These are phyloP conservation scores for Lophiotrema nucula DNA, from an alignment of 495 filamentous ascomycete genomes.

Conservation along the genomic window DNA sequence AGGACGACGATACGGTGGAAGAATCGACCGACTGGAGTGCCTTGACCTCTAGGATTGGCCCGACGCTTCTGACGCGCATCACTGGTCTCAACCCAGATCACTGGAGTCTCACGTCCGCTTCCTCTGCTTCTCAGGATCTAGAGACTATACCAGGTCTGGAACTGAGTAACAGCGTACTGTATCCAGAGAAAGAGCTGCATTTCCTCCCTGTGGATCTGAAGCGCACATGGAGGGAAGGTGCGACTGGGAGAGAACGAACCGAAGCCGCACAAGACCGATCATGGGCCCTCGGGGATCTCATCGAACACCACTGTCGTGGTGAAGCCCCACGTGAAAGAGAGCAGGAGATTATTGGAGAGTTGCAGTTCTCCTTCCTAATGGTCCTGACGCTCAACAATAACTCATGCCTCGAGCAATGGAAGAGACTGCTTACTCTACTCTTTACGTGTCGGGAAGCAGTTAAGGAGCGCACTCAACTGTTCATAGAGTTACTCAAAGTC, in stretches of 20 bases:
- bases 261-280: slow-evolving; percentile 68
- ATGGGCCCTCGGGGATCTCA: slow-evolving; percentile 63
- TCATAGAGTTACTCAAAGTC: slow-evolving; percentile 58
- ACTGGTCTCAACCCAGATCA: slow-evolving; percentile 45
- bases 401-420: slow-evolving; percentile 89
- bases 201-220: slow-evolving; percentile 56
- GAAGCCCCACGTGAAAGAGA: slow-evolving; percentile 10
- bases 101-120: slow-evolving; percentile 53
- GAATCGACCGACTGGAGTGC: slow-evolving; percentile 42
- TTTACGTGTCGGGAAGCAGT: slow-evolving; percentile 67
- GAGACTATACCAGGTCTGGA: slow-evolving; percentile 44
- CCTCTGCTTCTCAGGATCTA: slow-evolving; percentile 48
- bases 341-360: slow-evolving; percentile 70
- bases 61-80: slow-evolving; percentile 48
- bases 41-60: slow-evolving; percentile 53
- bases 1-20: slow-evolving; percentile 33
- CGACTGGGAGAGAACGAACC: slow-evolving; percentile 69
- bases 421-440: slow-evolving; percentile 66
- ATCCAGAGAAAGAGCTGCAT: slow-evolving; percentile 43
- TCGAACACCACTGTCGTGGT: slow-evolving; percentile 39
- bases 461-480: slow-evolving; percentile 55
- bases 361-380: slow-evolving; percentile 82
- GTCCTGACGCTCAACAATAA: slow-evolving; percentile 78
- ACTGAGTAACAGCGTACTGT: slow-evolving; percentile 26
- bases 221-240: slow-evolving; percentile 66